phyloP scores from a whole-genome alignment of 345 rosid genomes.

The Gossypium sturtianum region DNA sequence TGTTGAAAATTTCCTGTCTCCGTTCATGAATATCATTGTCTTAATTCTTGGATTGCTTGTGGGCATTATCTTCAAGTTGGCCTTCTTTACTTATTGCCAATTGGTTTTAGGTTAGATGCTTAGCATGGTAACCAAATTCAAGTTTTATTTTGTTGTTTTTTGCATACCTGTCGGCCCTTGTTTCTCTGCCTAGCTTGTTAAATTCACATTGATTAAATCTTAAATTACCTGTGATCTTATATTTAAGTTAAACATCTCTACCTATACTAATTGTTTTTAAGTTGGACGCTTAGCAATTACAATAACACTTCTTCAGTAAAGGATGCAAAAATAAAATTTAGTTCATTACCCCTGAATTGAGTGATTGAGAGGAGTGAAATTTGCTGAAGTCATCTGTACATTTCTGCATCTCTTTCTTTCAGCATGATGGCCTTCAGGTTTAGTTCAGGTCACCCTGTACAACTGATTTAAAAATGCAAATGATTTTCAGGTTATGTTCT shows the following conservation, averaged over 20 bases:
- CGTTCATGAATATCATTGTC: not conserved
- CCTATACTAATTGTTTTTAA: not conserved
- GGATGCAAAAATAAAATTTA: not conserved
- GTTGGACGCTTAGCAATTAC: not conserved
- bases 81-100: not conserved
- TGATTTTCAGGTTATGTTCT: not conserved
- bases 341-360: not conserved
- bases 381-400: not conserved
- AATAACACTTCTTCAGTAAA: not conserved
- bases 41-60: not conserved
- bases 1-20: not conserved
- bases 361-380: slow-evolving; percentile 4
- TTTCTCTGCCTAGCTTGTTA: not conserved
- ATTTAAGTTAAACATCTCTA: not conserved
- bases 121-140: not conserved
- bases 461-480: not conserved
- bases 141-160: not conserved
- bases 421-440: not conserved
- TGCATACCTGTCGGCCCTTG: not conserved
- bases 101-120: not conserved
- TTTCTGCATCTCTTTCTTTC: not conserved
- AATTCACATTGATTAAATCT: not conserved
- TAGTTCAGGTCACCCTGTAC: not conserved
- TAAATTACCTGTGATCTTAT: not conserved
- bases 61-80: not conserved